Percentiles rank a stretch among this genome's conserved stretches.
These are phyloP conservation scores for Echinochloa phyllopogon DNA, from an alignment of 176 grass and related monocot genomes.

Conservation along the genomic window DNA sequence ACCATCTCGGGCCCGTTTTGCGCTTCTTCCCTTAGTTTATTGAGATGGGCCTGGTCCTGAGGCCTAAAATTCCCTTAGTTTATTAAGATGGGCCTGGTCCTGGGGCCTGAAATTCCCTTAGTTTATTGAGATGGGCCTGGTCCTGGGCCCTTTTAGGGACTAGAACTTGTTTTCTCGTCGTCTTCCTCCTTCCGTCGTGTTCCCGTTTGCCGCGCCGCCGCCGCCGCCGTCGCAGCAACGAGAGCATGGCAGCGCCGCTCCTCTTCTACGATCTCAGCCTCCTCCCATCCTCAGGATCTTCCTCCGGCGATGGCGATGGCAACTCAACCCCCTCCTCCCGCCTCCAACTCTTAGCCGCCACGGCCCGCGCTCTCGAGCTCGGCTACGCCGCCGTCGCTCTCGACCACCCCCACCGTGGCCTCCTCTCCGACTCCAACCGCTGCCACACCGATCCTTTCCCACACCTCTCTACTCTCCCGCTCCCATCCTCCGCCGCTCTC, in stretches of 20 bases:
- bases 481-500: constrained; percentile 55
- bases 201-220: too few species aligned
- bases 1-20: too few species aligned
- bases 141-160: too few species aligned
- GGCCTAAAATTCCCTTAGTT: too few species aligned
- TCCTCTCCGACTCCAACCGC: constrained; percentile 60
- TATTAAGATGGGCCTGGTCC: too few species aligned
- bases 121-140: too few species aligned
- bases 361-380: constrained; percentile 35
- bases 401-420: constrained; percentile 52
- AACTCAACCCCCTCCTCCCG: neutral
- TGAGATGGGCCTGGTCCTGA: too few species aligned
- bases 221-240: too few species aligned
- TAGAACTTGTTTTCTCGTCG: too few species aligned
- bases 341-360: neutral
- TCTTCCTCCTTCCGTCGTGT: too few species aligned
- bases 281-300: neutral
- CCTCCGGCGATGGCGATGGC: neutral
- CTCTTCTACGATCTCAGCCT: constrained; percentile 37
- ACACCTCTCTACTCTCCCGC: constrained; percentile 55
- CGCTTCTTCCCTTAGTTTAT: too few species aligned
- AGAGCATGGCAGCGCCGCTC: neutral
- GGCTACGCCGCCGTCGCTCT: constrained; percentile 31
- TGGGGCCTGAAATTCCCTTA: too few species aligned
- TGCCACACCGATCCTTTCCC: constrained; percentile 55